Evolutionary conservation across 768 basidiomycete genomes (phyloP).

Genomic region (Holtermanniella nyarrowii): DNA sequence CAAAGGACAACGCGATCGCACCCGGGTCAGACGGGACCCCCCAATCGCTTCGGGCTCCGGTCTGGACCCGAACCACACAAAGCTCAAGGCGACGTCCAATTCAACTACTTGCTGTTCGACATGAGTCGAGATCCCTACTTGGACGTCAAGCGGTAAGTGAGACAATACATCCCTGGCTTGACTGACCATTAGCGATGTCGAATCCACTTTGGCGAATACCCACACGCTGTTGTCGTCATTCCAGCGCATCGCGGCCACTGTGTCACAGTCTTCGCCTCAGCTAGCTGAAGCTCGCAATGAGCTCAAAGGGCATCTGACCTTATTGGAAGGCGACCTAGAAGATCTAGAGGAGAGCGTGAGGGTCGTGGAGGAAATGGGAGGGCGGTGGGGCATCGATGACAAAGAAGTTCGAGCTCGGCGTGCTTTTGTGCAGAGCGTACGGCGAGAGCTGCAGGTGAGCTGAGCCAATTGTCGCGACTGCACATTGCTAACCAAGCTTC

Average conservation of each 20-base stretch:
- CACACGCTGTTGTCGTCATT: constrained; percentile 12
- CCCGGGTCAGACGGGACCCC: too few relatives aligned
- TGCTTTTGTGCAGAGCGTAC: constrained; percentile 52
- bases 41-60: too few relatives aligned
- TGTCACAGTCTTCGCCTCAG: constrained; percentile 8
- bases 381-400: constrained; percentile 74
- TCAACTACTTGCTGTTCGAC: too few relatives aligned
- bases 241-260: not conserved
- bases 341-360: constrained; percentile 90
- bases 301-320: constrained; percentile 65
- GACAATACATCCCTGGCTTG: not conserved
- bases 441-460: constrained; percentile 27
- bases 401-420: constrained; percentile 64
- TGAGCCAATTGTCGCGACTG: not conserved
- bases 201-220: constrained; percentile 13
- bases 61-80: not conserved
- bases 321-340: constrained; percentile 76
- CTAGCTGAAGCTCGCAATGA: constrained; percentile 39
- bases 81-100: not conserved
- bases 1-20: too few relatives aligned
- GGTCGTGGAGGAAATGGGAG: constrained; percentile 76
- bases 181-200: constrained; percentile 22
- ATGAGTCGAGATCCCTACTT: constrained; percentile 35
- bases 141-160: constrained; percentile 29
- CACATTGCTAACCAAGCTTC: not conserved